Evolutionary conservation across 805 yeast species (phyloP), one percentile per base, ranked within the genome.

Genomic region (Candida easanensis): DNA sequence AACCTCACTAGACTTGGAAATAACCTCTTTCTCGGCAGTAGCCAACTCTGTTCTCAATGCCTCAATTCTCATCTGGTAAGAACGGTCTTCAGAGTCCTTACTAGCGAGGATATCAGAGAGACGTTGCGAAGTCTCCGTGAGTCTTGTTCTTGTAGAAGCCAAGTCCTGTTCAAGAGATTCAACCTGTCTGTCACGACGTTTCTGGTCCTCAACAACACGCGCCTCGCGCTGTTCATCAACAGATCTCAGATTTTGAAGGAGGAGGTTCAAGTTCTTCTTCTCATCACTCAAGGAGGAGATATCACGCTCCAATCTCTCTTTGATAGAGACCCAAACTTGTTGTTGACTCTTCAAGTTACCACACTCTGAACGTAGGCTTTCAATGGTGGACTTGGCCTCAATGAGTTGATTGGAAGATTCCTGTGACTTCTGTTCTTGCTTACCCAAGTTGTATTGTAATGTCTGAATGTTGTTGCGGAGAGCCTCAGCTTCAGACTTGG

Each of bases 61-160:
- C 42, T 81, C 84, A 30, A 84, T 73, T 57, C 81, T 81, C 36
- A 75, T 78, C 66, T 84, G 74, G 62, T 71, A 70, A 32, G 78
- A 66, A 36, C 80, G 79, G 20, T 73, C 57, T 36, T 77, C 84
- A 3, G 75, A 60, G 47, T 83, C 88, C 48, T 71, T 79, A 5
- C 81, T 69, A 22, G 76, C 67, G n/a, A 76, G 57, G 15, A 69
- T 54, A 8, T 75, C 69, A 42, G 73, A 73, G 33, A 80, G 69
- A 49, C 84, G 90, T 44, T 71, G 64, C 20, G 60, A 61, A 35
- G 70, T 74, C 19, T 73, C 69, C 3, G 67, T 70, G 27, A 82
- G 62, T 45, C 70, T 76, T 5, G 67, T 63, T 52, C 75, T 77
- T 28, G 73, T 60, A 2, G 51, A 43, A 13, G 71, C 66, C 34